Percentiles rank a stretch among this genome's conserved stretches.
Evolutionary conservation across 169 alveolate genomes (phyloP).

Genomic region (Plasmodium vivax): DNA sequence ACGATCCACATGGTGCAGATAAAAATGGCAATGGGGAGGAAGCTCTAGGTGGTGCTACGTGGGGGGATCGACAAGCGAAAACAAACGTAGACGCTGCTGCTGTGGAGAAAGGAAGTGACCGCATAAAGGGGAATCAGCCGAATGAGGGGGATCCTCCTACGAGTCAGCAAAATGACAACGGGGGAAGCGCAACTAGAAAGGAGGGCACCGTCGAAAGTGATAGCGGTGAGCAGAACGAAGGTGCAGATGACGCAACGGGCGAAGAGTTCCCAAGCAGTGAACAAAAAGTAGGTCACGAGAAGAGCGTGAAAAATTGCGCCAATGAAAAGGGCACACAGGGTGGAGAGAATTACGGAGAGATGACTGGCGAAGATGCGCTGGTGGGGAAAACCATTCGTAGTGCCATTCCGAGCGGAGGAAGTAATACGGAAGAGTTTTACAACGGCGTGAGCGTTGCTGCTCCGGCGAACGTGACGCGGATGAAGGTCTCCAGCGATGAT

Average conservation of each 20-base stretch:
- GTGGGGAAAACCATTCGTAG: neutral
- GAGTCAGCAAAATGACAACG: neutral
- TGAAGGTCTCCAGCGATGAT: neutral
- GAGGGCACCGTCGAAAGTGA: neutral
- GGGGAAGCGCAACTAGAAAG: neutral
- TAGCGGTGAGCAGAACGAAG: neutral
- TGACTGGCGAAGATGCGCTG: neutral
- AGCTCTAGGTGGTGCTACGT: neutral
- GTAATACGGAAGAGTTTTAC: neutral
- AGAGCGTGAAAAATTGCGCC: neutral
- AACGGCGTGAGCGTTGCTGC: neutral
- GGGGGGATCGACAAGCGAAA: neutral
- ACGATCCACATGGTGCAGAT: neutral
- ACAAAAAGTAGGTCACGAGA: neutral
- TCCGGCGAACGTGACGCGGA: neutral
- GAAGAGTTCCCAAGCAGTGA: neutral
- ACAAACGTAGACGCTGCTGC: neutral
- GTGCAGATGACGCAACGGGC: neutral
- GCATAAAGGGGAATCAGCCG: neutral
- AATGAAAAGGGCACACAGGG: neutral
- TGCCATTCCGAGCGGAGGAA: neutral
- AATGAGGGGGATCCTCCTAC: neutral
- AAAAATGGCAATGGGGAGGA: neutral
- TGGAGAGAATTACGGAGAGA: neutral
- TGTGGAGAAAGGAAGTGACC: neutral